phyloP scores from a whole-genome alignment of 2,329 filamentous ascomycete species.

The Ophiosphaerella korrae region DNA sequence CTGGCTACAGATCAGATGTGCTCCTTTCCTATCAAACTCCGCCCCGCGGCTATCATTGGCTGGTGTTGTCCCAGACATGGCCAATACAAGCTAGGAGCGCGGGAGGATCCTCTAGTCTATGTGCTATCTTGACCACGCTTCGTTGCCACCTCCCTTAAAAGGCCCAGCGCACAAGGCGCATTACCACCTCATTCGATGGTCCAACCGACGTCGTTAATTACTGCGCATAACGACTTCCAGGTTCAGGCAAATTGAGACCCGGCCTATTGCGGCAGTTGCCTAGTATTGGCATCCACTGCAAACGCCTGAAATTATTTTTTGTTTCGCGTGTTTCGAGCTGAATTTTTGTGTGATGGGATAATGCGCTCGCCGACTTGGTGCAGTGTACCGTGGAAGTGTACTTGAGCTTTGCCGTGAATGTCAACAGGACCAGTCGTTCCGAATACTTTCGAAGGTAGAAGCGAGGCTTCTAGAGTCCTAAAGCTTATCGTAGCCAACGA shows the following conservation, averaged over 20 bases:
- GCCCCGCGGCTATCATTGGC: neutral
- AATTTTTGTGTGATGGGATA: too few relatives aligned
- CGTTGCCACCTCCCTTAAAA: conserved; percentile 27
- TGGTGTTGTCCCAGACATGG: neutral
- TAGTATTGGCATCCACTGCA: too few relatives aligned
- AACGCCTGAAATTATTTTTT: too few relatives aligned
- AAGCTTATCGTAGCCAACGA: conserved; percentile 32
- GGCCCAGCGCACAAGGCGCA: conserved; percentile 6
- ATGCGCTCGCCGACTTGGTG: too few relatives aligned
- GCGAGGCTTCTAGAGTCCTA: conserved; percentile 1
- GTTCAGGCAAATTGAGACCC: neutral
- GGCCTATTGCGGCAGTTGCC: too few relatives aligned
- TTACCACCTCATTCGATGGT: neutral
- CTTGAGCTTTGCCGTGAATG: too few relatives aligned
- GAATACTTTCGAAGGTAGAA: too few relatives aligned
- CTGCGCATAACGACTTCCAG: neutral
- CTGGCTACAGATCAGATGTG: neutral
- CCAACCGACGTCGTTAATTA: neutral
- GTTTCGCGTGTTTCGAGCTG: too few relatives aligned
- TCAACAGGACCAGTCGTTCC: too few relatives aligned
- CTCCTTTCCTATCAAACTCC: neutral
- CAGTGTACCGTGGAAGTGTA: too few relatives aligned
- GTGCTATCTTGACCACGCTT: neutral
- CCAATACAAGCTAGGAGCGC: neutral
- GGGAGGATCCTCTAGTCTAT: conserved; percentile 7